Conservation (phyloP, 2,329 filamentous ascomycete genomes). For the Diplodia scrobiculata region DNA sequence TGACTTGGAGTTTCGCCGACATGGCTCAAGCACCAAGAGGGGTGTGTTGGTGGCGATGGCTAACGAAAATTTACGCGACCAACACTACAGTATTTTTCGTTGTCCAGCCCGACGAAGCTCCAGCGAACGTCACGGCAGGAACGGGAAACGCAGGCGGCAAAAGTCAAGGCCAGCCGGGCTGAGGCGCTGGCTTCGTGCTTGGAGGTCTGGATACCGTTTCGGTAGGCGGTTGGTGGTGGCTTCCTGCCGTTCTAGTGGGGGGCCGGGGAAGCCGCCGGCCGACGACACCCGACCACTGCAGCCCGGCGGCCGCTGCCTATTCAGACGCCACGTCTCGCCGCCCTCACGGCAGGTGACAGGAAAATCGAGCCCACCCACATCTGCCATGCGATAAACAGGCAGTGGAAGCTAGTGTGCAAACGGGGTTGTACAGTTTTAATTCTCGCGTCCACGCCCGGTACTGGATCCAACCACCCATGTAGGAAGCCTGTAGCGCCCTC, state of each 20-base stretch:
- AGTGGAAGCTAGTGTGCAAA: no score
- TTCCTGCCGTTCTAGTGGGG: neutral
- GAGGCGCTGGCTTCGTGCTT: neutral
- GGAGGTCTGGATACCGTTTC: neutral
- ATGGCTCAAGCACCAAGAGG: neutral
- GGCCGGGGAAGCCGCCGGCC: neutral
- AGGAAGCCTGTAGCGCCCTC: no score
- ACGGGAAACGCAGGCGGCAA: neutral
- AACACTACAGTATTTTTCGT: slow-evolving; percentile 23
- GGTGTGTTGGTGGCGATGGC: slow-evolving; percentile 30
- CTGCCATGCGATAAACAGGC: no score
- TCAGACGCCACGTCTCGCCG: neutral
- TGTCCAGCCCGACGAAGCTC: slow-evolving; percentile 17
- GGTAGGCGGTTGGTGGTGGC: neutral
- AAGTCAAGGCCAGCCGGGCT: neutral
- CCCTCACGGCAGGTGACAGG: neutral
- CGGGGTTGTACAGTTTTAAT: no score
- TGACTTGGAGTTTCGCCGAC: slow-evolving; percentile 59
- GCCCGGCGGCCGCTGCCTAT: neutral
- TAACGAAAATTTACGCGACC: slow-evolving; percentile 30
- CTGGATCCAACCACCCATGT: no score
- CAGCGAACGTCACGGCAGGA: neutral
- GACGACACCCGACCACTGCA: neutral
- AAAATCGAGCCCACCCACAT: slow-evolving; percentile 17
- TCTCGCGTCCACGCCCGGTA: no score